Evolutionary conservation across 208 protist species (phyloP), one percentile per base, ranked within the genome.

Genomic region (Trypanosoma caninum): DNA sequence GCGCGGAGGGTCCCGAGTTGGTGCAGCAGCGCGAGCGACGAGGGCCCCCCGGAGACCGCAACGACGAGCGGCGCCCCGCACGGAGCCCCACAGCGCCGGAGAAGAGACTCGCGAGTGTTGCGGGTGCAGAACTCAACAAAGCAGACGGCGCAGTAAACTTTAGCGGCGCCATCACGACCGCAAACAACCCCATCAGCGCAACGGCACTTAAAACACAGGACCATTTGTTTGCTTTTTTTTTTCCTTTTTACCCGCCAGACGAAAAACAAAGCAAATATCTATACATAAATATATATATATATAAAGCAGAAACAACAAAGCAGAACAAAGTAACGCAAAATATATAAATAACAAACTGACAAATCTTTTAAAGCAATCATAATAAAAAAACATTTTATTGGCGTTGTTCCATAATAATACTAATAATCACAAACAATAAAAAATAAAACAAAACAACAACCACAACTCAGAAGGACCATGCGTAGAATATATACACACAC

Each of bases 151-250:
- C 89, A 95, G 75, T 95, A 95, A 16, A 78, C 60, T 59, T 83
- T 88, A 10, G 13, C 20, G 22, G 67, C 38, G 3, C 89, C 84
- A 57, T 92, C 89, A 27, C 86, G 82, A 45, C 85, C 89, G 37
- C 54, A 62, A 6, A 81, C 22, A n/a, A 62, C 55, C 27, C 78
- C 88, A 10, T 61, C 46, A 28, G 70, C 62, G 14, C 66, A 45
- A 40, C 72, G 73, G 61, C 88, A 94, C 62, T 92, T 92, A 65
- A 94, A 94, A 55, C 88, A 94, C 31, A 48, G 18, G 13, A 35
- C 20, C 44, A 48, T 59, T 0, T 55, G 11, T 30, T 25, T 23
- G 51, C 53, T 11, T 31, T 56, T 10, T 37, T 14, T 56, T 34
- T 14, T 28, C 7, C 13, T 7, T 40, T 7, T 48, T n/a, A 22